Evolutionary conservation across 257 asterid genomes (phyloP), one percentile per base, ranked within the genome.

Genomic region (Solanum piurae): DNA sequence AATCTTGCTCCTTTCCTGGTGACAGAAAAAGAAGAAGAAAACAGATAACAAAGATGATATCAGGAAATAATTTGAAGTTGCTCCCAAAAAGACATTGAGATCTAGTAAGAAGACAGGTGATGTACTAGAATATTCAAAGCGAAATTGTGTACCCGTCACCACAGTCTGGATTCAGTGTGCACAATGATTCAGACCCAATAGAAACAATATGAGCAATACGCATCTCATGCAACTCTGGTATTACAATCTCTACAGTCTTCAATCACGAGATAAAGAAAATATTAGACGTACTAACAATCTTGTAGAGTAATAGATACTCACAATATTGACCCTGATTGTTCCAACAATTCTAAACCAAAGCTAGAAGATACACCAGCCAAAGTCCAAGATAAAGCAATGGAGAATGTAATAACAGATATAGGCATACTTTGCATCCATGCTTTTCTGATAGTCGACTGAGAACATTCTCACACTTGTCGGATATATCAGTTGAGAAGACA

Each of bases 191-290:
- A 36, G 38, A 36, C 38, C 38, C 38, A 36, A 36, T 36, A 36
- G 38, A 5, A 36, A 36, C 7, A 36, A 36, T 36, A 36, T 36
- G 38, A 36, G 38, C 38, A 36, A 36, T 36, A 7, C 38, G 2
- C 38, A 36, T 36, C 7, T 36, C 38, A 36, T 36, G 38, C 7
- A 36, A 7, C 38, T 36, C 38, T 36, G 7, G 38, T 36, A 36
- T 36, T 36, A 36, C 7, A 5, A 36, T 36, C 38, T 36, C 6
- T 36, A 36, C 7, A 36, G 7, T 36, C 99, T 97, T 92, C 52
- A 90, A 85, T 13, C 88, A 86, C 71, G 84, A 92, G 91, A 88
- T 91, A 88, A 86, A 42, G 84, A 88, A 88, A 58, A 74, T 58
- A 89, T 76, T n/a, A 76, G 58, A 76, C 20, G n/a, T 38, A 38